These are phyloP conservation scores for Diaporthe capsici DNA, from an alignment of 2,329 filamentous ascomycete species.

Conservation along the genomic window DNA sequence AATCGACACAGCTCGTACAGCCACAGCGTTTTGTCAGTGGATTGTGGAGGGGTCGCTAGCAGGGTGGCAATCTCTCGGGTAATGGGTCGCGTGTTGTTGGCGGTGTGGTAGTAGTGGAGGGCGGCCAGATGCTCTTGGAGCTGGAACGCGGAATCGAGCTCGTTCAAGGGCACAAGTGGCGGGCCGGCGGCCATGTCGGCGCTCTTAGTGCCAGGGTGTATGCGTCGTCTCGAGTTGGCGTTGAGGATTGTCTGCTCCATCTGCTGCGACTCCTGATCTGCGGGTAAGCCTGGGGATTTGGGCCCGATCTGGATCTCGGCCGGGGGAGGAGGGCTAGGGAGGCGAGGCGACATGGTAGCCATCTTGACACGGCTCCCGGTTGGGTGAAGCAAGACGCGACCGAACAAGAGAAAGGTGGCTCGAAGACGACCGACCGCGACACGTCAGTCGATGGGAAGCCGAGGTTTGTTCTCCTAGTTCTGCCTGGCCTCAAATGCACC, in stretches of 20 bases:
- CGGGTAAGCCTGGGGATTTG: conserved; percentile 50
- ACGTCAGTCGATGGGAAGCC: not conserved
- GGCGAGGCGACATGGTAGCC: conserved; percentile 85
- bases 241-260: conserved; percentile 77
- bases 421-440: not conserved
- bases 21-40: conserved; percentile 91
- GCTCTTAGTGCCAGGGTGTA: conserved; percentile 93
- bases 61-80: conserved; percentile 80
- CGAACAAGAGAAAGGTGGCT: conserved; percentile 18
- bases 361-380: conserved; percentile 63
- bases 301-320: conserved; percentile 90
- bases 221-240: conserved; percentile 83
- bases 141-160: conserved; percentile 98
- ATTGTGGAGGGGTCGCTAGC: conserved; percentile 84
- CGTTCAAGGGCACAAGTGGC: conserved; percentile 85
- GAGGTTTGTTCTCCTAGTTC: not conserved
- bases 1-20: conserved; percentile 98
- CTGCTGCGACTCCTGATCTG: conserved; percentile 71
- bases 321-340: conserved; percentile 94
- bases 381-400: conserved; percentile 25
- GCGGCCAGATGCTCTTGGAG: conserved; percentile 97
- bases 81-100: conserved; percentile 77
- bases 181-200: conserved; percentile 93
- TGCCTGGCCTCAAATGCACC: not conserved
- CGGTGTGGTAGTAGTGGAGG: conserved; percentile 86